Percentiles rank a stretch among this genome's conserved stretches.
Evolutionary conservation across 768 basidiomycete species (phyloP).

Genomic region (Suillus americanus): DNA sequence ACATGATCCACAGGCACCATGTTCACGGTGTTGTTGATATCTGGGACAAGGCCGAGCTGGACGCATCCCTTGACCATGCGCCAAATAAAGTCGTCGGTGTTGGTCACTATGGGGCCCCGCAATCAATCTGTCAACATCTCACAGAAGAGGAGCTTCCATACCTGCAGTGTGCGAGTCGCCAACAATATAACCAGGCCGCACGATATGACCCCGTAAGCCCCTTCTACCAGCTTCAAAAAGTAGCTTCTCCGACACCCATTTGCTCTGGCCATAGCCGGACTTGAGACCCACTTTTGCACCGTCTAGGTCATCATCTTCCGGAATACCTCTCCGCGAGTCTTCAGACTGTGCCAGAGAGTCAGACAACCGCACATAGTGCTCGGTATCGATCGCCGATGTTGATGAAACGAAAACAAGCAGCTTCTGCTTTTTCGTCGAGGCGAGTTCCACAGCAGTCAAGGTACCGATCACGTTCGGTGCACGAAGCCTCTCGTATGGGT

Average conservation of each 20-base stretch:
- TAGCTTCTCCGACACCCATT: conserved; percentile 98
- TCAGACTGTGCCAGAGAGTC: conserved; percentile 54
- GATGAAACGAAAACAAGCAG: conserved; percentile 88
- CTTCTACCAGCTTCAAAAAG: conserved; percentile 88
- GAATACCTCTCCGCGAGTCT: conserved; percentile 61
- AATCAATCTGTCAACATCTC: not conserved
- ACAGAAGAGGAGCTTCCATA: conserved; percentile 34
- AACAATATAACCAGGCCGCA: conserved; percentile 95
- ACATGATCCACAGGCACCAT: conserved; percentile 99
- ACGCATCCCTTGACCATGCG: conserved; percentile 97
- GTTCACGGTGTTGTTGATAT: conserved; percentile 98
- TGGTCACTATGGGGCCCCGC: conserved; percentile 64
- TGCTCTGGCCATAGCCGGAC: conserved; percentile 95
- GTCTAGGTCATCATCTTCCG: conserved; percentile 87
- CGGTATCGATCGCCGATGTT: conserved; percentile 92
- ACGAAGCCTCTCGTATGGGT: conserved; percentile 92
- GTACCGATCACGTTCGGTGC: conserved; percentile 93
- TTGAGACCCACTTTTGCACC: conserved; percentile 73
- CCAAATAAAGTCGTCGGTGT: conserved; percentile 99
- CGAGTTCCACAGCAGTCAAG: conserved; percentile 78
- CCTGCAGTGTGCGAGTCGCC: conserved; percentile 88
- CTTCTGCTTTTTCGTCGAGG: conserved; percentile 73
- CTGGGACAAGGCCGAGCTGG: conserved; percentile 93
- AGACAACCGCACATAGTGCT: conserved; percentile 85
- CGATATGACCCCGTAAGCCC: conserved; percentile 81